phyloP scores from a whole-genome alignment of 1,139 yeast species.

The Suhomyces atakaporum region DNA sequence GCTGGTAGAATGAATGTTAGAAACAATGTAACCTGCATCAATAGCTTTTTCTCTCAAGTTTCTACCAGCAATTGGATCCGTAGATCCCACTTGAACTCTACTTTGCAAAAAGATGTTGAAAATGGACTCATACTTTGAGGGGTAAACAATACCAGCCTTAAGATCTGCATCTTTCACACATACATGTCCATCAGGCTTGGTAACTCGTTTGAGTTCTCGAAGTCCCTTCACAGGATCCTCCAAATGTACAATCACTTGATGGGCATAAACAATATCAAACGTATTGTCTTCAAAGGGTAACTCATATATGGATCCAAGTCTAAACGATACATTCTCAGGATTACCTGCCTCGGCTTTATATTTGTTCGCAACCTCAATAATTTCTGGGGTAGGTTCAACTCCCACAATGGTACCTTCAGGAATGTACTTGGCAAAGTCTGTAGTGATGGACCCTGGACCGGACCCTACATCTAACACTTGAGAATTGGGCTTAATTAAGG shows the following conservation, averaged over 20 bases:
- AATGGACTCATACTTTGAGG: slow-evolving; percentile 19
- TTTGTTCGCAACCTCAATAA: slow-evolving; percentile 29
- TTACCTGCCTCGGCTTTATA: slow-evolving; percentile 9
- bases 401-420: slow-evolving; percentile 33
- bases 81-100: slow-evolving; percentile 15
- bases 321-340: slow-evolving; percentile 27
- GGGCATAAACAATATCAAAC: slow-evolving; percentile 42
- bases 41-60: slow-evolving; percentile 20
- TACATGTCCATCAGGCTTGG: slow-evolving; percentile 16
- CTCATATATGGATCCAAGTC: slow-evolving; percentile 31
- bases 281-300: slow-evolving; percentile 37
- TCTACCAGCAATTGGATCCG: slow-evolving; percentile 21
- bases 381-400: slow-evolving; percentile 33
- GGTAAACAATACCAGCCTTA: slow-evolving; percentile 20
- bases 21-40: slow-evolving; percentile 22
- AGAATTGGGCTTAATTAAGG: slow-evolving; percentile 27
- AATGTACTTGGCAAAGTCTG: slow-evolving; percentile 35
- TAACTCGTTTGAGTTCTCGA: slow-evolving; percentile 13
- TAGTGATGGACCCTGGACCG: slow-evolving; percentile 45
- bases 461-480: slow-evolving; percentile 43
- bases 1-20: slow-evolving; percentile 15
- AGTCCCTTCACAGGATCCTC: slow-evolving; percentile 25
- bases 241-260: slow-evolving; percentile 42
- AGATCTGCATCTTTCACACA: slow-evolving; percentile 38
- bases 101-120: slow-evolving; percentile 13